Evolutionary conservation across 2,329 filamentous ascomycete genomes (phyloP).

Genomic region (Cercospora beticola): DNA sequence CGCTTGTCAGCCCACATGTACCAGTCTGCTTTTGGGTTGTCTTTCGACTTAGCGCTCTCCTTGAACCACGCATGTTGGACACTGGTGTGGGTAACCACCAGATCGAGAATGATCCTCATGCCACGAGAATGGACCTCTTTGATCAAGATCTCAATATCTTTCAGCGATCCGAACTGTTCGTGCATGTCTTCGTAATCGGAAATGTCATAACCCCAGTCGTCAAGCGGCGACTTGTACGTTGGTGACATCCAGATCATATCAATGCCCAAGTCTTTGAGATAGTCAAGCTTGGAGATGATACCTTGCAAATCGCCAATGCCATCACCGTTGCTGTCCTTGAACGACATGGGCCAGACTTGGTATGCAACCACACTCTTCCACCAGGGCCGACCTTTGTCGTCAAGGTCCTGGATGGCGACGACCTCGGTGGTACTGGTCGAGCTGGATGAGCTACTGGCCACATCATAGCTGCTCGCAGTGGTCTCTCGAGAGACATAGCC

Average conservation of each 20-base stretch:
- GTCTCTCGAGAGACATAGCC: neutral
- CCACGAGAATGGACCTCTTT: constrained; percentile 59
- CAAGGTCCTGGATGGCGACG: neutral
- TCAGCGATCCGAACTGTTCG: constrained; percentile 63
- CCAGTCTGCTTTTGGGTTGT: constrained; percentile 56
- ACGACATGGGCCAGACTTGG: constrained; percentile 49
- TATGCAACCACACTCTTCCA: constrained; percentile 50
- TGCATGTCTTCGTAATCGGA: constrained; percentile 67
- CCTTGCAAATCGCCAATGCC: constrained; percentile 63
- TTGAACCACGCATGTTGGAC: constrained; percentile 61
- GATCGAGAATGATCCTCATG: constrained; percentile 71
- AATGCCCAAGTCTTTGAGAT: constrained; percentile 60
- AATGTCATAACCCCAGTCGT: constrained; percentile 70
- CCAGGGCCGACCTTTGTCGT: constrained; percentile 36
- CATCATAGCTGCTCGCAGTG: neutral
- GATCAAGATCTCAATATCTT: constrained; percentile 64
- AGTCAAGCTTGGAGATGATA: constrained; percentile 60
- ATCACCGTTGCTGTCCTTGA: constrained; percentile 55
- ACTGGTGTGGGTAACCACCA: constrained; percentile 77
- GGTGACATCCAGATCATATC: constrained; percentile 68
- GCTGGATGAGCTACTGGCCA: neutral
- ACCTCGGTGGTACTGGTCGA: neutral
- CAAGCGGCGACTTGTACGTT: constrained; percentile 59
- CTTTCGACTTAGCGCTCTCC: constrained; percentile 53
- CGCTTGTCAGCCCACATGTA: constrained; percentile 59